Percentiles rank a stretch among this genome's conserved stretches.
Conservation (phyloP, 2,329 filamentous ascomycete species). For the Diplocarpon rosae region DNA sequence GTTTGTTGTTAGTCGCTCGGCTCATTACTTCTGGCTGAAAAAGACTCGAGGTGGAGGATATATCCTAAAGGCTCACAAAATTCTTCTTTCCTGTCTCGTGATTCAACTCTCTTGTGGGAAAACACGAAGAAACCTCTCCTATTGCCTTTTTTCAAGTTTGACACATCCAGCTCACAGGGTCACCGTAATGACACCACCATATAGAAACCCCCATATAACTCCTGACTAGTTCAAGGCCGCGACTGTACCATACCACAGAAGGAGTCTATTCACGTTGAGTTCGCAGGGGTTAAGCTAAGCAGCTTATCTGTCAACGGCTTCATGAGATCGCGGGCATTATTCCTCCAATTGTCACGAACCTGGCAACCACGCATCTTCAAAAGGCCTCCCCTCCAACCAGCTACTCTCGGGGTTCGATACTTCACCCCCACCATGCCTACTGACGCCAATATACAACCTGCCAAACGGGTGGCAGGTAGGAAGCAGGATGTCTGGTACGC, state of each 20-base stretch:
- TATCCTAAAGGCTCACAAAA: too few species aligned
- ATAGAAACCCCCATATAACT: too few species aligned
- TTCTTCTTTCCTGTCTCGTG: too few species aligned
- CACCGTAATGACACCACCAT: conserved; percentile 5
- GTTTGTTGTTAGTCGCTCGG: too few species aligned
- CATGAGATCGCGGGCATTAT: conserved; percentile 10
- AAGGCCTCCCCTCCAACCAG: neutral
- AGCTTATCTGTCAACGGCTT: neutral
- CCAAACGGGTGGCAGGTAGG: conserved; percentile 40
- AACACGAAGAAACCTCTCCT: neutral
- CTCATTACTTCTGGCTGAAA: too few species aligned
- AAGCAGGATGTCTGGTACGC: conserved; percentile 47
- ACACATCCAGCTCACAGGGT: neutral
- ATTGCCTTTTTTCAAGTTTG: neutral
- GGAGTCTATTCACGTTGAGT: neutral
- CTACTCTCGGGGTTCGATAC: conserved; percentile 13
- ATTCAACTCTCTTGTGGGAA: too few species aligned
- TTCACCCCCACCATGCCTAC: conserved; percentile 23
- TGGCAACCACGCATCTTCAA: conserved; percentile 4
- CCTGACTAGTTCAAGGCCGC: too few species aligned
- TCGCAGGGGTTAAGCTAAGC: neutral
- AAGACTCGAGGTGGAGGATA: too few species aligned
- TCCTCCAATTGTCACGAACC: conserved; percentile 4
- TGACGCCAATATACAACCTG: conserved; percentile 35
- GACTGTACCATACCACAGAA: too few species aligned